phyloP scores from a whole-genome alignment of 768 basidiomycete species.

The Russula sp. region DNA sequence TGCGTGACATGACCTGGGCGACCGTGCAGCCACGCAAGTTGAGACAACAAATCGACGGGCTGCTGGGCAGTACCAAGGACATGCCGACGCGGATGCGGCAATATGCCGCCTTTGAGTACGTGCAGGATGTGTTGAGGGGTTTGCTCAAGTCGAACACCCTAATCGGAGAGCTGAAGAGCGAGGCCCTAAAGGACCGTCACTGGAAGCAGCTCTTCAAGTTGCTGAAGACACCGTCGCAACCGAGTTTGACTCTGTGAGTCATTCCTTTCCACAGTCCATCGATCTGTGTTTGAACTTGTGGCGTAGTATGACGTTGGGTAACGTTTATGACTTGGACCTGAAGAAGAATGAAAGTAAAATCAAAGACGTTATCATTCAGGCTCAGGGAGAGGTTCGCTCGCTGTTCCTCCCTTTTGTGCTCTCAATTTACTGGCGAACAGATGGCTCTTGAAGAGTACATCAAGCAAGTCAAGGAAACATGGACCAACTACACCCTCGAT shows the following conservation, averaged over 20 bases:
- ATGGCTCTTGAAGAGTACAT: slow-evolving; percentile 96
- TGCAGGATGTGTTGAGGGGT: slow-evolving; percentile 83
- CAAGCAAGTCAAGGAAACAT: slow-evolving; percentile 93
- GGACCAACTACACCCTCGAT: slow-evolving; percentile 94
- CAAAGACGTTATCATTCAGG: slow-evolving; percentile 94
- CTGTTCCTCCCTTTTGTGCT: slow-evolving; percentile 19
- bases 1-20: slow-evolving; percentile 85
- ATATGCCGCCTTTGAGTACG: slow-evolving; percentile 97
- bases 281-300: slow-evolving; percentile 12
- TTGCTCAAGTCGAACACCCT: slow-evolving; percentile 86
- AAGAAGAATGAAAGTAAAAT: slow-evolving; percentile 88
- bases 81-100: slow-evolving; percentile 99
- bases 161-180: slow-evolving; percentile 93
- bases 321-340: slow-evolving; percentile 95
- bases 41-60: slow-evolving; percentile 87
- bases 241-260: slow-evolving; percentile 67
- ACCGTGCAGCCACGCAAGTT: slow-evolving; percentile 93
- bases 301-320: slow-evolving; percentile 84
- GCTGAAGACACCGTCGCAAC: slow-evolving; percentile 65
- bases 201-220: slow-evolving; percentile 97
- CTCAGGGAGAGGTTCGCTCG: slow-evolving; percentile 81
- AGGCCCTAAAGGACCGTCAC: slow-evolving; percentile 94
- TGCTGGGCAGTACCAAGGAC: slow-evolving; percentile 90
- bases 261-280: neutral
- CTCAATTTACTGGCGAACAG: slow-evolving; percentile 40